Conservation (phyloP, 2,329 filamentous ascomycete genomes). For the Curvularia sp. region DNA sequence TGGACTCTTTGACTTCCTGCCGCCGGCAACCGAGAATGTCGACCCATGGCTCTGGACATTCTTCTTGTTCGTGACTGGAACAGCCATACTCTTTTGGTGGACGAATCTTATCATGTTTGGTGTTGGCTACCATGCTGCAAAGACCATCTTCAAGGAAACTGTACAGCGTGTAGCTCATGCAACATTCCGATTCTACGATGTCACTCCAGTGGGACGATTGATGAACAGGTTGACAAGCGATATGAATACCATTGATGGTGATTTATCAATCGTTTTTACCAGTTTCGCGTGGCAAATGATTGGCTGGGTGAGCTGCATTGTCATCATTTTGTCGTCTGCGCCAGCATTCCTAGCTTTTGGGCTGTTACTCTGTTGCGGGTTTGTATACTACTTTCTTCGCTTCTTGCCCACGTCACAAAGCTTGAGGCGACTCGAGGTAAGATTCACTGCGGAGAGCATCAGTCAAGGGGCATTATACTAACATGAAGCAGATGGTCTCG, state of each 20-base stretch:
- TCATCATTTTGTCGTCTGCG: slow-evolving; percentile 81
- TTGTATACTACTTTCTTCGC: slow-evolving; percentile 74
- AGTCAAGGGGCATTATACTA: slow-evolving; percentile 5
- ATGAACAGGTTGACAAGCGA: slow-evolving; percentile 94
- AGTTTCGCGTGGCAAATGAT: slow-evolving; percentile 73
- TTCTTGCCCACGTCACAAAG: slow-evolving; percentile 87
- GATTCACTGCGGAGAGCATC: slow-evolving; percentile 2
- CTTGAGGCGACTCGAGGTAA: slow-evolving; percentile 74
- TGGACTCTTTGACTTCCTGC: slow-evolving; percentile 59
- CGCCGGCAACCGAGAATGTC: slow-evolving; percentile 71
- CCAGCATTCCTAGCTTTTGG: slow-evolving; percentile 79
- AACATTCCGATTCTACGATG: slow-evolving; percentile 89
- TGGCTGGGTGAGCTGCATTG: slow-evolving; percentile 73
- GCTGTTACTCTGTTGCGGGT: slow-evolving; percentile 68
- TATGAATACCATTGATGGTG: slow-evolving; percentile 86
- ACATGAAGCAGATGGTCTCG: slow-evolving; percentile 70
- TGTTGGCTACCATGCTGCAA: slow-evolving; percentile 82
- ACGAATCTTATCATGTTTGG: slow-evolving; percentile 73
- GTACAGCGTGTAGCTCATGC: slow-evolving; percentile 77
- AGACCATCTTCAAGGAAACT: slow-evolving; percentile 74
- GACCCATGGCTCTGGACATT: slow-evolving; percentile 77
- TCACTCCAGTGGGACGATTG: slow-evolving; percentile 84
- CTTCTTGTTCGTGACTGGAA: slow-evolving; percentile 60
- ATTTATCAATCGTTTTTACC: slow-evolving; percentile 74
- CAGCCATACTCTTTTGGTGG: slow-evolving; percentile 57